Base-by-base conservation (phyloP, 345 rosid species). In the Euphorbia tirucalli region DNA sequence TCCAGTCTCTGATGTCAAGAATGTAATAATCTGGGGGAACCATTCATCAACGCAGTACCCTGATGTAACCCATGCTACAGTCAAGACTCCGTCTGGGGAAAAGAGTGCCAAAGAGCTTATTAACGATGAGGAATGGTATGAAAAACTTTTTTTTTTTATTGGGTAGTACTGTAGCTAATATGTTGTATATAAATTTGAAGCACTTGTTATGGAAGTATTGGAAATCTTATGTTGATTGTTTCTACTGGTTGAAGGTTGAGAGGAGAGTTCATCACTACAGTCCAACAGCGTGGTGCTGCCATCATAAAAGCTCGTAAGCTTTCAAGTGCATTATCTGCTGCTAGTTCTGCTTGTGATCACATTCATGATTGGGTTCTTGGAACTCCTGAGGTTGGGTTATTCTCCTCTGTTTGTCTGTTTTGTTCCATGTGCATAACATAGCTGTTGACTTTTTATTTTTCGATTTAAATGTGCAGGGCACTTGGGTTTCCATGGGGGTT, bases 361-460 rank as follows among this genome's bases (percentile, higher is more conserved):
- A 92, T 95, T 37, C 99, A 90, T 71, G 96, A 95, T 78, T 95
- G 99, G 99, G 98, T 95, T 75, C 94, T 95, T 75, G 99, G 98
- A 86, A 92, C 99, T 68, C 96, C 98, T 27, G 91, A 90, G 98
- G 99, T 92, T 27, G 65, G 44, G 54, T 52, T 32, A 25, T 59
- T 24, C 68, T 49, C 65, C 25, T 54, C 11, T 63, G 16, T 11
- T 28, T 48, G 2, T 21, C 10, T 7, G 7, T 69, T 61, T 49
- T 68, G 3, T 11, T 8, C n/a, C 16, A 52, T 48, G 6, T 41
- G 8, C 67, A 19, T 28, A 18, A 6, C 64, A 19, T 28, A 18
- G 15, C 11, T 46, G 13, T 31, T 31, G 11, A 25, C 22, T 5
- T 24, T 13, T 10, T 54, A 18, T 61, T 15, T 71, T 76, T 58